Percentiles rank a stretch among this genome's conserved stretches.
phyloP scores from a whole-genome alignment of 768 basidiomycete genomes.

The Exsudoporus frostii region DNA sequence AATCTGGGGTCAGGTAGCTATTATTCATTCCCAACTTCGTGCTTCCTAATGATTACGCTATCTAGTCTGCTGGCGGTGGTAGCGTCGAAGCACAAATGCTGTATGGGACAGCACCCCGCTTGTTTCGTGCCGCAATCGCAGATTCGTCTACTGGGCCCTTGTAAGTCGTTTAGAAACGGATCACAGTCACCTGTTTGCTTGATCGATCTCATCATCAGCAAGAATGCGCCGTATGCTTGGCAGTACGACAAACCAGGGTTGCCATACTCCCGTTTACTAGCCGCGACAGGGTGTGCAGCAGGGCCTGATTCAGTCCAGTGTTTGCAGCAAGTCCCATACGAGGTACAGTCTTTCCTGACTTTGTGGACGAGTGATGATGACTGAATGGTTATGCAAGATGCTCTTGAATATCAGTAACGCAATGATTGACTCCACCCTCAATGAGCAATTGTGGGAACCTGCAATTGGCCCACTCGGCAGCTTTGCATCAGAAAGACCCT shows the following conservation, averaged over 20 bases:
- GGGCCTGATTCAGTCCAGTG: constrained; percentile 41
- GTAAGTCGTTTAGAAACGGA: constrained; percentile 4
- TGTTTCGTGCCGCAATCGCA: constrained; percentile 18
- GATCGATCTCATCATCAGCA: constrained; percentile 33
- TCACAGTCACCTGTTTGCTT: not conserved
- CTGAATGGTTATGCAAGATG: constrained; percentile 30
- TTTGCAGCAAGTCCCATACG: constrained; percentile 28
- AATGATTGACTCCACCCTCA: constrained; percentile 45
- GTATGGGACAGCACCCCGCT: not conserved
- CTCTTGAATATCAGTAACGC: constrained; percentile 46
- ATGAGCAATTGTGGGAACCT: constrained; percentile 57
- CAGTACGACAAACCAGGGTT: constrained; percentile 52
- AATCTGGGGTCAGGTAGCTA: constrained; percentile 18
- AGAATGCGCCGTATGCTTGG: constrained; percentile 43
- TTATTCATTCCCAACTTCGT: not conserved
- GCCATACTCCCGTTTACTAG: constrained; percentile 46
- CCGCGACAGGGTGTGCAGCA: constrained; percentile 44
- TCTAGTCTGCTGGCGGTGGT: constrained; percentile 18
- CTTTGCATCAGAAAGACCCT: constrained; percentile 45
- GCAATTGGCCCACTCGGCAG: constrained; percentile 50
- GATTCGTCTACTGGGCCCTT: constrained; percentile 20
- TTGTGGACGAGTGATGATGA: not conserved
- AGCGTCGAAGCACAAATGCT: constrained; percentile 14
- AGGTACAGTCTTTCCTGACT: constrained; percentile 2
- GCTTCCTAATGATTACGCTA: not conserved